Evolutionary conservation across 257 asterid species (phyloP).

Genomic region (Fraxinus cuspidata): DNA sequence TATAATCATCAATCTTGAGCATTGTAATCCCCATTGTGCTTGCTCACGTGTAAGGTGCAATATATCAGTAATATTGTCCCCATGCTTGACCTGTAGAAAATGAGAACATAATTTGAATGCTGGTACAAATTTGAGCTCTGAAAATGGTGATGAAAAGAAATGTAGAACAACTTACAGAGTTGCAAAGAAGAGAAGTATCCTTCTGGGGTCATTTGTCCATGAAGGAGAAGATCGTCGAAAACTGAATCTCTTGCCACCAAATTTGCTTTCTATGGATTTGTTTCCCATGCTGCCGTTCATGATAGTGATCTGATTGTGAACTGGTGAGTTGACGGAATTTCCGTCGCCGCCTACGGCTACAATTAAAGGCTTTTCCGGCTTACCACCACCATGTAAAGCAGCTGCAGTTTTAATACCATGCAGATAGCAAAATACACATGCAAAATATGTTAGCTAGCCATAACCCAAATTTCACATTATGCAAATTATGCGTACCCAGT

Average conservation of each 20-base stretch:
- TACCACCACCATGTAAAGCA: constrained; percentile 52
- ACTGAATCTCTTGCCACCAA: constrained; percentile 44
- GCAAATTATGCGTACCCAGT: background rate
- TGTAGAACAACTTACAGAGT: constrained; percentile 52
- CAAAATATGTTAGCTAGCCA: background rate
- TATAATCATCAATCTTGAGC: constrained; percentile 6
- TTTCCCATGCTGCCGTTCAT: constrained; percentile 34
- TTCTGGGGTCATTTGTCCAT: constrained; percentile 57
- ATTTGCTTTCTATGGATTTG: constrained; percentile 42
- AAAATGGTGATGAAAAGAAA: background rate
- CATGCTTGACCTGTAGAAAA: constrained; percentile 29
- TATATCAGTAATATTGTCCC: constrained; percentile 31
- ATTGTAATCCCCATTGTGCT: constrained; percentile 16
- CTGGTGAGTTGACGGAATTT: constrained; percentile 39
- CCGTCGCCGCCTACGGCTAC: constrained; percentile 52
- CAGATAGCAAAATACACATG: constrained; percentile 15
- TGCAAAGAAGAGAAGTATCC: constrained; percentile 78
- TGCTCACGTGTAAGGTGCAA: constrained; percentile 20
- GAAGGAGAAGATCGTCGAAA: constrained; percentile 53
- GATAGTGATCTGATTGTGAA: constrained; percentile 77
- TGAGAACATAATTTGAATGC: background rate
- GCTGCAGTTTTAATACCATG: constrained; percentile 47
- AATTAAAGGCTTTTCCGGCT: constrained; percentile 63
- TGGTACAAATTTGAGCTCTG: background rate
- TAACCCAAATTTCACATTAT: background rate